These are phyloP conservation scores for Phaeotremella skinneri DNA, from an alignment of 768 basidiomycete species.

Conservation along the genomic window DNA sequence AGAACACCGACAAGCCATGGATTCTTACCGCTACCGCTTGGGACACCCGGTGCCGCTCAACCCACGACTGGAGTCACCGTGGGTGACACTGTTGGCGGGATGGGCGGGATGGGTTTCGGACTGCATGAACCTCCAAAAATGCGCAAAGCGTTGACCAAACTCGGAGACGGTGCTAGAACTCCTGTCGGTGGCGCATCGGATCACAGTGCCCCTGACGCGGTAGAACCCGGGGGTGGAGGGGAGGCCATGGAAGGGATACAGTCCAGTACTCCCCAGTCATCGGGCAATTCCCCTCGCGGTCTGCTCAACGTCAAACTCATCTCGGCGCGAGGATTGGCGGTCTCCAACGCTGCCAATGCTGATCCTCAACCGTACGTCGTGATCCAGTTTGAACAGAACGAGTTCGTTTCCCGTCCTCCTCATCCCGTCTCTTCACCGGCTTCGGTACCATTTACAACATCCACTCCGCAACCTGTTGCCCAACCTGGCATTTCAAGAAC, in stretches of 20 bases:
- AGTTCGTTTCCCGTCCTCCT: constrained; percentile 75
- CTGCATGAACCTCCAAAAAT: constrained; percentile 51
- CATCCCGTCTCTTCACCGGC: constrained; percentile 34
- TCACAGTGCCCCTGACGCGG: neutral
- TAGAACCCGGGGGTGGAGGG: neutral
- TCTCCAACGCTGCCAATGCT: constrained; percentile 60
- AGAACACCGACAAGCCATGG: constrained; percentile 42
- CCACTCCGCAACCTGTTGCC: constrained; percentile 38
- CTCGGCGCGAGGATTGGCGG: constrained; percentile 77
- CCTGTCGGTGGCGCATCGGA: neutral
- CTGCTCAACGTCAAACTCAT: constrained; percentile 97
- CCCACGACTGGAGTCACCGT: constrained; percentile 48
- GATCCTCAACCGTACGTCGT: constrained; percentile 68
- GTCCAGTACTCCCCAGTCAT: constrained; percentile 2
- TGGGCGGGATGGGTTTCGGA: constrained; percentile 44
- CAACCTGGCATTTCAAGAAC: constrained; percentile 37
- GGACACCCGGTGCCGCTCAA: constrained; percentile 46
- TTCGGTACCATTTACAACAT: constrained; percentile 43
- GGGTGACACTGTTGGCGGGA: constrained; percentile 40
- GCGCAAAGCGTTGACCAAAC: constrained; percentile 46
- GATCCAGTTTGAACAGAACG: constrained; percentile 98
- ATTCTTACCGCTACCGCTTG: constrained; percentile 42
- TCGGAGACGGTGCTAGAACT: constrained; percentile 22
- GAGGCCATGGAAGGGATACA: neutral
- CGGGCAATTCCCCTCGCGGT: constrained; percentile 48